Evolutionary conservation across 306 rosid genomes (phyloP).

Genomic region (Ammopiptanthus mongolicus): DNA sequence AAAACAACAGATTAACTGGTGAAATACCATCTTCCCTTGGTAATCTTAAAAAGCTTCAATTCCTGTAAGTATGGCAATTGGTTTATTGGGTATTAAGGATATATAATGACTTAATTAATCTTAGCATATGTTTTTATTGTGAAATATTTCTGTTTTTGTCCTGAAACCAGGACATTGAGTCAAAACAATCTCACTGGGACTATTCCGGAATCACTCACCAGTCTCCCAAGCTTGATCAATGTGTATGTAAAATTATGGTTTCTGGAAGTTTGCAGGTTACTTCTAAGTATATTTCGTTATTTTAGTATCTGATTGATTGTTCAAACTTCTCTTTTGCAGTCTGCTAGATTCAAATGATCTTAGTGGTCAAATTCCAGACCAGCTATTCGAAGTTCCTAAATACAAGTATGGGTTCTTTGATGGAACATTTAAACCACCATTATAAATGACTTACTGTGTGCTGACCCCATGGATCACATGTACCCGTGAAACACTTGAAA

Average conservation of each 20-base stretch:
- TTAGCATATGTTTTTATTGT: constrained; percentile 3
- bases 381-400: constrained; percentile 48
- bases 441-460: background rate
- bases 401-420: constrained; percentile 65
- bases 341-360: constrained; percentile 69
- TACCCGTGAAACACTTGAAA: background rate
- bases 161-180: constrained; percentile 71
- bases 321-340: constrained; percentile 54
- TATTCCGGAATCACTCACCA: constrained; percentile 75
- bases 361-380: constrained; percentile 69
- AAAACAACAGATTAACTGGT: constrained; percentile 64
- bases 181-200: constrained; percentile 70
- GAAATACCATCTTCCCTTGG: constrained; percentile 86
- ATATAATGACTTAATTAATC: constrained; percentile 6
- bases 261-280: constrained; percentile 15
- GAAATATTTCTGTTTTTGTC: constrained; percentile 13
- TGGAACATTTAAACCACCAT: background rate
- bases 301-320: constrained; percentile 33
- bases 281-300: background rate
- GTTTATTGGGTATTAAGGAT: constrained; percentile 2
- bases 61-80: constrained; percentile 64
- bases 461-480: background rate
- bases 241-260: constrained; percentile 55
- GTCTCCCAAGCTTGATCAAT: constrained; percentile 52
- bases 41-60: constrained; percentile 67